These are phyloP conservation scores for Candida odintsovae DNA, from an alignment of 805 yeast species.

Conservation along the genomic window DNA sequence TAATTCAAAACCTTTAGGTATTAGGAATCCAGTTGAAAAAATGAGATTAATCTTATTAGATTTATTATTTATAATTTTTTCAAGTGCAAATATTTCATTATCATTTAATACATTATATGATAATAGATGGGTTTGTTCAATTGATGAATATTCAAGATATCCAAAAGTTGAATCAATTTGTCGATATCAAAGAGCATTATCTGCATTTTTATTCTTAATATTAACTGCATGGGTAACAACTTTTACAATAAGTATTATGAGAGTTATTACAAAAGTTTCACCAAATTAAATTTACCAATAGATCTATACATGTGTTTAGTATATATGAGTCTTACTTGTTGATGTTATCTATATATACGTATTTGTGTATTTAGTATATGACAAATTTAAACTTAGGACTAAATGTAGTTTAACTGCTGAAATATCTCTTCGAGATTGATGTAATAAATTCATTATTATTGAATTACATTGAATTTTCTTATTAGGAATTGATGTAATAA, in stretches of 20 bases:
- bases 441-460: too few species aligned
- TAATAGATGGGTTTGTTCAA: slow-evolving; percentile 70
- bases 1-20: slow-evolving; percentile 85
- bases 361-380: too few species aligned
- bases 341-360: too few species aligned
- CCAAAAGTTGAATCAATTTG: slow-evolving; percentile 54
- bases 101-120: slow-evolving; percentile 82
- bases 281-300: neutral
- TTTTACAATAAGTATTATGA: slow-evolving; percentile 72
- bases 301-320: too few species aligned
- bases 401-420: too few species aligned
- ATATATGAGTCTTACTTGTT: too few species aligned
- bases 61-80: slow-evolving; percentile 78
- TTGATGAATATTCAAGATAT: slow-evolving; percentile 14
- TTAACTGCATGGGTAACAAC: slow-evolving; percentile 81
- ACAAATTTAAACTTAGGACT: too few species aligned
- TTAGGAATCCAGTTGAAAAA: slow-evolving; percentile 80
- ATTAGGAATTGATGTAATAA: too few species aligned
- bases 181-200: slow-evolving; percentile 68
- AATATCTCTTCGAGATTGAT: too few species aligned
- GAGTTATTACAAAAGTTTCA: slow-evolving; percentile 68
- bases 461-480: too few species aligned
- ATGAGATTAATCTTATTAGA: slow-evolving; percentile 78
- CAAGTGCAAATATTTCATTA: slow-evolving; percentile 80
- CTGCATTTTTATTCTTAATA: slow-evolving; percentile 71